Percentiles rank a stretch among this genome's conserved stretches.
Conservation (phyloP, 2,329 filamentous ascomycete species). For the Scytalidium lignicola region DNA sequence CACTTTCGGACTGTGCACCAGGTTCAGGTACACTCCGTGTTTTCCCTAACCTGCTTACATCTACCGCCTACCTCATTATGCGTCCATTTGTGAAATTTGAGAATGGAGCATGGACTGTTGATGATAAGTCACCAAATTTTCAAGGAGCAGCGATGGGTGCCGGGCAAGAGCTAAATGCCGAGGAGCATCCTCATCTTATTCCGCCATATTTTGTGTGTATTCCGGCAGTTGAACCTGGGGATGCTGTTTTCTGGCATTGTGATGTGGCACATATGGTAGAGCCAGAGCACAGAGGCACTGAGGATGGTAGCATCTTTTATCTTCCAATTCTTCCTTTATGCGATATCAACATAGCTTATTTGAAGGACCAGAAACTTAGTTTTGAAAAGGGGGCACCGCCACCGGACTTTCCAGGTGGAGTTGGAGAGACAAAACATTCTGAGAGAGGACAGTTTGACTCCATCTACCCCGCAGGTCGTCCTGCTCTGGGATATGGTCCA, state of each 20-base stretch:
- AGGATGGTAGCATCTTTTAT: slow-evolving; percentile 77
- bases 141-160: slow-evolving; percentile 62
- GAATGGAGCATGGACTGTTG: slow-evolving; percentile 39
- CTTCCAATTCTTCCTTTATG: slow-evolving; percentile 81
- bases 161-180: slow-evolving; percentile 53
- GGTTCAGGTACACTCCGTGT: slow-evolving; percentile 73
- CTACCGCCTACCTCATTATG: slow-evolving; percentile 72
- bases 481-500: slow-evolving; percentile 1
- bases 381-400: slow-evolving; percentile 63
- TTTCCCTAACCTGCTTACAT: slow-evolving; percentile 67
- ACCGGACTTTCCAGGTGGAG: slow-evolving; percentile 65
- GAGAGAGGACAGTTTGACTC: slow-evolving; percentile 30
- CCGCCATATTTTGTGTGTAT: slow-evolving; percentile 58
- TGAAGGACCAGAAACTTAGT: slow-evolving; percentile 62
- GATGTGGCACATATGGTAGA: slow-evolving; percentile 65
- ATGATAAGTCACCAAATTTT: slow-evolving; percentile 50
- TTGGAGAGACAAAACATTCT: slow-evolving; percentile 55
- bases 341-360: slow-evolving; percentile 64
- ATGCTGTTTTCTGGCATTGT: slow-evolving; percentile 59
- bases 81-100: slow-evolving; percentile 65
- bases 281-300: slow-evolving; percentile 60
- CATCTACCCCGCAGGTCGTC: background rate
- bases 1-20: slow-evolving; percentile 65
- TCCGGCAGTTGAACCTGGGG: slow-evolving; percentile 55
- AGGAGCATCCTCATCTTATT: slow-evolving; percentile 58